phyloP scores from a whole-genome alignment of 148 eudicot genomes.

The Tetragonia tetragonoides region DNA sequence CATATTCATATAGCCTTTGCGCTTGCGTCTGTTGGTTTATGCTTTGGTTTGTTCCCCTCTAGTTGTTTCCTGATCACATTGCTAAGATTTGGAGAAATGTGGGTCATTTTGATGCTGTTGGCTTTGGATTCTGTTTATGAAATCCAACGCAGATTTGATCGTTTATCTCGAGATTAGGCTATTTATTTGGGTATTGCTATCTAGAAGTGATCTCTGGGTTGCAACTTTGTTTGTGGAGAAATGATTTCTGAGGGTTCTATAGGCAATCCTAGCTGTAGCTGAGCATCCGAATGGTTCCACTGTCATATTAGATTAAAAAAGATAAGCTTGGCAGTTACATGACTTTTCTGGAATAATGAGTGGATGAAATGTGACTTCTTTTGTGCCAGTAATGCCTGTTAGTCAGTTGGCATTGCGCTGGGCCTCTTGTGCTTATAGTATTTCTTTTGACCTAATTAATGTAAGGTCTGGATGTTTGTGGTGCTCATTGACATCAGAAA shows the following conservation, averaged over 20 bases:
- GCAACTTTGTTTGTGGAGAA: too few species aligned
- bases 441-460: not conserved
- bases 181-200: not conserved
- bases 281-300: not conserved
- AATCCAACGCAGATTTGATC: too few species aligned
- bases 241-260: not conserved
- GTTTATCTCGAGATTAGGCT: not conserved
- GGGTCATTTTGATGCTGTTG: not conserved
- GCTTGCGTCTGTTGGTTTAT: too few species aligned
- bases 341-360: too few species aligned
- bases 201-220: not conserved
- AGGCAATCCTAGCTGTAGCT: not conserved
- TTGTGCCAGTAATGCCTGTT: not conserved
- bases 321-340: too few species aligned
- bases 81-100: not conserved
- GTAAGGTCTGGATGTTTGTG: not conserved
- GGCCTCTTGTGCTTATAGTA: not conserved
- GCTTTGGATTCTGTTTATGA: not conserved
- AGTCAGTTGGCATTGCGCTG: not conserved
- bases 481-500: not conserved
- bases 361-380: not conserved
- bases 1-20: too few species aligned
- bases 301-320: not conserved
- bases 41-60: too few species aligned
- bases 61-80: too few species aligned